Percentiles rank a stretch among this genome's conserved stretches.
Evolutionary conservation across 169 alveolate species (phyloP).

Genomic region (Toxoplasma gondii): DNA sequence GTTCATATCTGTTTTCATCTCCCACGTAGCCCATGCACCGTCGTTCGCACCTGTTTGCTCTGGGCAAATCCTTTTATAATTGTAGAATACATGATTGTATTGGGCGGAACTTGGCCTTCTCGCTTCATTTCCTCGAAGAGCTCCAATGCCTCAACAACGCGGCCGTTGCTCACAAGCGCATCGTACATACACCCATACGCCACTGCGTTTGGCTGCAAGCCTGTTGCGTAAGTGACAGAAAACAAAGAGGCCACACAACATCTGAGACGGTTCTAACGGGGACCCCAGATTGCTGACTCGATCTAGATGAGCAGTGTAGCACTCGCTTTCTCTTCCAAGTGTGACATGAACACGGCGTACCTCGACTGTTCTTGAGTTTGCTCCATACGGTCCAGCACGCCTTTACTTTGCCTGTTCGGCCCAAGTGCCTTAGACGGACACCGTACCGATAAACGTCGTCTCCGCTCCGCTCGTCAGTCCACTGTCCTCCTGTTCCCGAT

Average conservation of each 20-base stretch:
- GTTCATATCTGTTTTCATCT: not conserved
- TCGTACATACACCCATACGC: constrained; percentile 92
- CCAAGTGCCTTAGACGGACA: constrained; percentile 65
- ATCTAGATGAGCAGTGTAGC: too few species aligned
- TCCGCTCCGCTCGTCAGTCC: constrained; percentile 1
- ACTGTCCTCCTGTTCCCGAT: not conserved
- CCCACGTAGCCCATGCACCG: not conserved
- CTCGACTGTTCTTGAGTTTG: constrained; percentile 59
- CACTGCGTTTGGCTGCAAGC: constrained; percentile 75
- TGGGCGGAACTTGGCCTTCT: constrained; percentile 81
- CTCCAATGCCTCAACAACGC: constrained; percentile 88
- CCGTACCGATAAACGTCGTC: constrained; percentile 64
- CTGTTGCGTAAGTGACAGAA: constrained; percentile 60
- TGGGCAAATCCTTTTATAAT: constrained; percentile 91
- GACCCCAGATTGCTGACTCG: not conserved
- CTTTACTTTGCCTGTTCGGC: constrained; percentile 61
- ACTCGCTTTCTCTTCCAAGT: too few species aligned
- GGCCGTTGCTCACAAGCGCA: constrained; percentile 91
- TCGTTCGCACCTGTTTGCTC: constrained; percentile 77
- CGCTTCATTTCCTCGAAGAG: constrained; percentile 88
- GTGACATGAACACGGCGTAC: constrained; percentile 24
- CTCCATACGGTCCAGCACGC: constrained; percentile 69
- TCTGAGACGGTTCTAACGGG: not conserved
- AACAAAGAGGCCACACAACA: not conserved
- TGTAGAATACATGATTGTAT: constrained; percentile 92